Conservation (phyloP, 768 basidiomycete genomes). For the Podaxis sp. region DNA sequence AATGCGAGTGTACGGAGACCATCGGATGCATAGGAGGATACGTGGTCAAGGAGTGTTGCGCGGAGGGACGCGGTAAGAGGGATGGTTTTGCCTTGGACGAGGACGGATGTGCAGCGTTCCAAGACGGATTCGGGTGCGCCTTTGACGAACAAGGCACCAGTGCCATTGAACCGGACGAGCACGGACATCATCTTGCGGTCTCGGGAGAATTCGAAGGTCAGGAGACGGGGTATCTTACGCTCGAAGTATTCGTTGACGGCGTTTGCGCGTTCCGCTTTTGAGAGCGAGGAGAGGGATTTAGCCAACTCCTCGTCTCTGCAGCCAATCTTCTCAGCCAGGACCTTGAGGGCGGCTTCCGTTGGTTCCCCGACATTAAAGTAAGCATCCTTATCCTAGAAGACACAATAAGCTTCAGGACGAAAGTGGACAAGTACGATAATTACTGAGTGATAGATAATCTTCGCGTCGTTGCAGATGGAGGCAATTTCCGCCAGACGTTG, state of each 20-base stretch:
- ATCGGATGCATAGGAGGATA: conserved; percentile 66
- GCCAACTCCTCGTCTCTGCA: conserved; percentile 56
- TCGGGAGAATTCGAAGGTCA: conserved; percentile 97
- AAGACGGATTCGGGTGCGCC: conserved; percentile 95
- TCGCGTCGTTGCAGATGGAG: conserved; percentile 93
- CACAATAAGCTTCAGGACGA: conserved; percentile 1
- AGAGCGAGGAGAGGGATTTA: conserved; percentile 52
- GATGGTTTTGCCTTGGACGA: conserved; percentile 58
- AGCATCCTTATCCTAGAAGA: conserved; percentile 61
- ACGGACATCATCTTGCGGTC: conserved; percentile 99
- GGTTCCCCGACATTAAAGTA: conserved; percentile 93
- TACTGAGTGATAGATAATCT: conserved; percentile 79
- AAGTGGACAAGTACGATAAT: conserved; percentile 19
- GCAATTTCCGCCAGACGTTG: conserved; percentile 88
- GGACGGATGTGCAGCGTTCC: conserved; percentile 77
- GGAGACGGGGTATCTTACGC: conserved; percentile 64
- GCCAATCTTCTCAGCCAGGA: conserved; percentile 92
- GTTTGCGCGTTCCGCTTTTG: conserved; percentile 62
- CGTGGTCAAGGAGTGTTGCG: conserved; percentile 55
- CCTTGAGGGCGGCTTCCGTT: conserved; percentile 94
- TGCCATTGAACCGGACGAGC: conserved; percentile 64
- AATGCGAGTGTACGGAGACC: conserved; percentile 91
- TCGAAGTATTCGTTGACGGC: conserved; percentile 87
- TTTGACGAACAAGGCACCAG: conserved; percentile 86
- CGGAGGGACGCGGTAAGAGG: conserved; percentile 65